Evolutionary conservation across 2,329 filamentous ascomycete genomes (phyloP).

Genomic region (Emericellopsis cladophorae): DNA sequence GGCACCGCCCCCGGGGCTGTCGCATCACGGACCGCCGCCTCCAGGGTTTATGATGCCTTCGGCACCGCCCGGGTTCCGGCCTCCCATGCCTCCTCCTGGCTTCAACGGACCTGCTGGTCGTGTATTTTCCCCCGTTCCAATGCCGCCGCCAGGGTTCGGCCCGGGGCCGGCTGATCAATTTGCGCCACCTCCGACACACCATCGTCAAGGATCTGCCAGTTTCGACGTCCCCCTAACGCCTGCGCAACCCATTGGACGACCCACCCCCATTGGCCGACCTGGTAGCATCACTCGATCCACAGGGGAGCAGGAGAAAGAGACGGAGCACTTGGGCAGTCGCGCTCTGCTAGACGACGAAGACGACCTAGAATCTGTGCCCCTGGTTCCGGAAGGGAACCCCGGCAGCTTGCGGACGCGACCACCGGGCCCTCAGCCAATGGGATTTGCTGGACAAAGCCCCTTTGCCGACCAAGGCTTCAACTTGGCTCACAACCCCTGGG

Average conservation of each 20-base stretch:
- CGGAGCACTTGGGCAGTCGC: slow-evolving; percentile 77
- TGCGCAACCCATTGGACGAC: slow-evolving; percentile 66
- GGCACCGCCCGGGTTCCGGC: slow-evolving; percentile 29
- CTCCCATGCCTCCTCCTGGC: slow-evolving; percentile 32
- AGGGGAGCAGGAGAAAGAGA: slow-evolving; percentile 55
- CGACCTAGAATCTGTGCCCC: slow-evolving; percentile 20
- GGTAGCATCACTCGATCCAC: slow-evolving; percentile 50
- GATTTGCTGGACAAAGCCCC: slow-evolving; percentile 23
- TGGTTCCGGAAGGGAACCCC: slow-evolving; percentile 10
- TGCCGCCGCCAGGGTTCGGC: slow-evolving; percentile 24
- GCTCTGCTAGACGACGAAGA: slow-evolving; percentile 71
- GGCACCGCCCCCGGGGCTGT: slow-evolving; percentile 33
- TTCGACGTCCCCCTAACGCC: slow-evolving; percentile 43
- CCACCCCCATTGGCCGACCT: slow-evolving; percentile 78
- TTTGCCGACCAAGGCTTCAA: slow-evolving; percentile 29
- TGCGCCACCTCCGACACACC: slow-evolving; percentile 34
- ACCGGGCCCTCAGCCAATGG: slow-evolving; percentile 29
- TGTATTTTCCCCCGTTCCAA: slow-evolving; percentile 25
- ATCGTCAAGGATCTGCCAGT: slow-evolving; percentile 61
- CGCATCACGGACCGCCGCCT: slow-evolving; percentile 32
- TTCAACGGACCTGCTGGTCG: slow-evolving; percentile 31
- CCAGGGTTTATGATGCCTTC: slow-evolving; percentile 30
- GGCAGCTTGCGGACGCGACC: slow-evolving; percentile 32
- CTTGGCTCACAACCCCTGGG: slow-evolving; percentile 27
- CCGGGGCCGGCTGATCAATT: slow-evolving; percentile 17